Evolutionary conservation across 2,329 filamentous ascomycete species (phyloP).

Genomic region (Penicillium aurantiogriseum): DNA sequence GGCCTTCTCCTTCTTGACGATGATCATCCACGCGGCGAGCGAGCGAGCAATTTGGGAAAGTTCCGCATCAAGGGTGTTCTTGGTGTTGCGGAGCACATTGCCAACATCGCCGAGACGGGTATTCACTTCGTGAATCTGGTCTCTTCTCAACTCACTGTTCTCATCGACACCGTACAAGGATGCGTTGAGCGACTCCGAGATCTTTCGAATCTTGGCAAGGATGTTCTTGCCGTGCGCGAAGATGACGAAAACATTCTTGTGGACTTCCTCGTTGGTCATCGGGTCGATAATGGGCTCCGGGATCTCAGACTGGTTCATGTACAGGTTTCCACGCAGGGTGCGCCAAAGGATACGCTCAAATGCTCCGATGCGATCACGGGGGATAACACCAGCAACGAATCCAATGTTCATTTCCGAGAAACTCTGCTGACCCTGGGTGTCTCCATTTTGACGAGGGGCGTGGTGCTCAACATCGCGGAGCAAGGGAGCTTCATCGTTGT

Average conservation of each 20-base stretch:
- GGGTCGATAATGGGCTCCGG: slow-evolving; percentile 90
- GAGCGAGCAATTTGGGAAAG: slow-evolving; percentile 90
- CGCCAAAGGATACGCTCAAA: slow-evolving; percentile 98
- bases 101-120: slow-evolving; percentile 85
- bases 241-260: slow-evolving; percentile 99
- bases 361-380: slow-evolving; percentile 84
- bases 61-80: slow-evolving; percentile 88
- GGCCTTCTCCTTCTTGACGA: slow-evolving; percentile 97
- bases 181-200: slow-evolving; percentile 93
- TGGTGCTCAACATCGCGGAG: slow-evolving; percentile 91
- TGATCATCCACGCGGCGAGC: slow-evolving; percentile 93
- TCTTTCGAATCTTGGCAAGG: slow-evolving; percentile 97
- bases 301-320: slow-evolving; percentile 99
- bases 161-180: slow-evolving; percentile 97
- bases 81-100: slow-evolving; percentile 91
- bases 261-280: slow-evolving; percentile 82
- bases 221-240: slow-evolving; percentile 99
- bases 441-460: slow-evolving; percentile 58
- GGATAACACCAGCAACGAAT: slow-evolving; percentile 94
- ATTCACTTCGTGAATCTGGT: slow-evolving; percentile 98
- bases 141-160: slow-evolving; percentile 89
- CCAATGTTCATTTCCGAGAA: slow-evolving; percentile 99
- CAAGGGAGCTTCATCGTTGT: slow-evolving; percentile 87
- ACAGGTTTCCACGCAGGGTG: slow-evolving; percentile 93
- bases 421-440: slow-evolving; percentile 68